Evolutionary conservation across 495 filamentous ascomycete species (phyloP).

Genomic region (Neurospora sp.): DNA sequence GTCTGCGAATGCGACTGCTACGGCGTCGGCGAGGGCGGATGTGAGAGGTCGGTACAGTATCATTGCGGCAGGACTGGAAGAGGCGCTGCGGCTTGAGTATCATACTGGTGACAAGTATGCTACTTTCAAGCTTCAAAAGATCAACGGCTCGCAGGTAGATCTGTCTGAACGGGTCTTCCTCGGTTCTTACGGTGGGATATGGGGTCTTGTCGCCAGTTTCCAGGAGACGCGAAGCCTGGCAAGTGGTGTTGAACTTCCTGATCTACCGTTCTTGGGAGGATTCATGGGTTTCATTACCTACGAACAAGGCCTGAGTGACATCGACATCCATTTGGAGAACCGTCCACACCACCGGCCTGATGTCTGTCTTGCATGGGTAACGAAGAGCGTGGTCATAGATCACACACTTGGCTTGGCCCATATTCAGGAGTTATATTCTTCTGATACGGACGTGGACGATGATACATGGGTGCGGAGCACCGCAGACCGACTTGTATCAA

Average conservation of each 20-base stretch:
- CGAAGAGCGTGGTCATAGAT: slow-evolving; percentile 73
- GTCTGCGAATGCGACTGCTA: slow-evolving; percentile 37
- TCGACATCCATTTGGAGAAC: slow-evolving; percentile 33
- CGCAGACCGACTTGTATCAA: slow-evolving; percentile 19
- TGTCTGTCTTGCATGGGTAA: slow-evolving; percentile 65
- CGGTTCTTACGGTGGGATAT: slow-evolving; percentile 32
- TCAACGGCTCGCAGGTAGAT: slow-evolving; percentile 1
- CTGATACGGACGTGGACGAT: slow-evolving; percentile 20
- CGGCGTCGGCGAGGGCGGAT: slow-evolving; percentile 22
- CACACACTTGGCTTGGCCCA: slow-evolving; percentile 49
- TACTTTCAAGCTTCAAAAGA: slow-evolving; percentile 11
- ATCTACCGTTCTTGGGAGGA: slow-evolving; percentile 72
- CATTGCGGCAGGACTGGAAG: slow-evolving; percentile 47
- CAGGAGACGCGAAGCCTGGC: slow-evolving; percentile 39
- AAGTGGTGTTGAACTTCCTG: slow-evolving; percentile 10
- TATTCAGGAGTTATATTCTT: slow-evolving; percentile 49
- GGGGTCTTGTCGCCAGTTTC: slow-evolving; percentile 46
- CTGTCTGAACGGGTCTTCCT: slow-evolving; percentile 22
- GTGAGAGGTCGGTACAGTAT: slow-evolving; percentile 58
- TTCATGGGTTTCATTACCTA: slow-evolving; percentile 87
- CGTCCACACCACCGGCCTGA: slow-evolving; percentile 51
- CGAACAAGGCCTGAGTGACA: slow-evolving; percentile 63
- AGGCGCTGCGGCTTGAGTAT: slow-evolving; percentile 45
- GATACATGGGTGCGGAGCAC: slow-evolving; percentile 22
- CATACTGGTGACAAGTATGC: slow-evolving; percentile 31